These are phyloP conservation scores for Rhinocladiella similis DNA, from an alignment of 2,329 filamentous ascomycete genomes.

Conservation along the genomic window DNA sequence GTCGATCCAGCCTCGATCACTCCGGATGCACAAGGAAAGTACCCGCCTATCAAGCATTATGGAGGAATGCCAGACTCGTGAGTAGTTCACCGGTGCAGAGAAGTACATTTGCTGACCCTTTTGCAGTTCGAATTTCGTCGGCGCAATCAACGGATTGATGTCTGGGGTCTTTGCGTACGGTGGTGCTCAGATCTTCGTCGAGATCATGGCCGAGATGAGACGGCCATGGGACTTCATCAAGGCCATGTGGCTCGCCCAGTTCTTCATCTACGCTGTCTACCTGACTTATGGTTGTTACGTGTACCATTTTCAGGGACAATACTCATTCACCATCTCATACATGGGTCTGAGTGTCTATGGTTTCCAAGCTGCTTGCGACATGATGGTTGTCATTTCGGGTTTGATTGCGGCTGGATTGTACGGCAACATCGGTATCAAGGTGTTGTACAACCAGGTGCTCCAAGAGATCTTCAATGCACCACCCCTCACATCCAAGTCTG, in stretches of 20 bases:
- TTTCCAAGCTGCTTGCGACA: conserved; percentile 36
- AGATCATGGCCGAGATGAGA: conserved; percentile 37
- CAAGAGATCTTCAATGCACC: conserved; percentile 44
- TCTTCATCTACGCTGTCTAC: conserved; percentile 27
- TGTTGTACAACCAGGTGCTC: conserved; percentile 47
- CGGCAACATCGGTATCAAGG: conserved; percentile 45
- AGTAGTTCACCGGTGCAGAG: no score
- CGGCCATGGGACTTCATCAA: conserved; percentile 28
- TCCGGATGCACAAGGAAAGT: conserved; percentile 22
- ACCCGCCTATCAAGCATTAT: conserved; percentile 28
- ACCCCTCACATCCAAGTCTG: conserved; percentile 37
- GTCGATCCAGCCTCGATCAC: conserved; percentile 30
- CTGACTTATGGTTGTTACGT: conserved; percentile 27
- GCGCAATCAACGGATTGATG: conserved; percentile 33
- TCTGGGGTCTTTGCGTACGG: conserved; percentile 34
- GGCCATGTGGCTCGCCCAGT: conserved; percentile 22
- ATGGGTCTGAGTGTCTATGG: conserved; percentile 35
- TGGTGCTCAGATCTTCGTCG: conserved; percentile 34
- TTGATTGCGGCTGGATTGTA: conserved; percentile 42
- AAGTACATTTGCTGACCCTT: no score
- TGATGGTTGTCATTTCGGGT: conserved; percentile 32
- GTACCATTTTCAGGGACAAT: conserved; percentile 31
- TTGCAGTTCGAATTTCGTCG: conserved; percentile 18
- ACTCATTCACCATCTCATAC: conserved; percentile 22
- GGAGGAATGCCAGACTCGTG: conserved; percentile 26